These are phyloP conservation scores for Phaeosphaeria sp. DNA, from an alignment of 2,329 filamentous ascomycete genomes.

Conservation along the genomic window DNA sequence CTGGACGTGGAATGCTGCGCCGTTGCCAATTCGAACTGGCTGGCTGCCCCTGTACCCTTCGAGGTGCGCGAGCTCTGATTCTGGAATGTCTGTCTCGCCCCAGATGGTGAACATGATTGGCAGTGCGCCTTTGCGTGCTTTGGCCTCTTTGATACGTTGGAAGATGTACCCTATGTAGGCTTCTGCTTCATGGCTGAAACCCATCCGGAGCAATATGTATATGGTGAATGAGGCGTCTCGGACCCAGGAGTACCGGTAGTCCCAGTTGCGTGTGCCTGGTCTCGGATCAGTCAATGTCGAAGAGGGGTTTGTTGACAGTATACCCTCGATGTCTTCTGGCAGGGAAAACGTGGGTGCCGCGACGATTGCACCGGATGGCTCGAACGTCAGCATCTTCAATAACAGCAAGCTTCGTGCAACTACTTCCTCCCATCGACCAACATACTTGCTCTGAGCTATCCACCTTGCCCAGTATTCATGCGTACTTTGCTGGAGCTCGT, in stretches of 20 bases:
- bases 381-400: slow-evolving; percentile 77
- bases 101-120: slow-evolving; percentile 81
- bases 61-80: slow-evolving; percentile 71
- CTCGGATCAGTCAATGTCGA: not conserved
- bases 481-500: slow-evolving; percentile 71
- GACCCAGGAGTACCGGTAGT: slow-evolving; percentile 81
- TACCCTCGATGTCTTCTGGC: slow-evolving; percentile 64
- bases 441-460: slow-evolving; percentile 74
- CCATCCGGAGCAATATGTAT: slow-evolving; percentile 76
- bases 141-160: slow-evolving; percentile 69
- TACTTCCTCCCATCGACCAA: slow-evolving; percentile 75
- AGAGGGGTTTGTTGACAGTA: not conserved
- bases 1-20: slow-evolving; percentile 77
- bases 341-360: slow-evolving; percentile 80
- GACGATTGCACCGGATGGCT: slow-evolving; percentile 79
- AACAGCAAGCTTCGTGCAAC: slow-evolving; percentile 75
- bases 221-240: slow-evolving; percentile 79
- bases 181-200: slow-evolving; percentile 77
- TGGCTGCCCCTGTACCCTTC: slow-evolving; percentile 74
- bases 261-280: slow-evolving; percentile 58
- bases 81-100: slow-evolving; percentile 76
- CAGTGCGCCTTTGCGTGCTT: slow-evolving; percentile 66
- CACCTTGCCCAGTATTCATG: slow-evolving; percentile 77
- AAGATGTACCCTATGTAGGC: slow-evolving; percentile 82
- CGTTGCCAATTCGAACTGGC: slow-evolving; percentile 79